Conservation (phyloP, 257 asterid genomes). For the Solanum medicagineum region DNA sequence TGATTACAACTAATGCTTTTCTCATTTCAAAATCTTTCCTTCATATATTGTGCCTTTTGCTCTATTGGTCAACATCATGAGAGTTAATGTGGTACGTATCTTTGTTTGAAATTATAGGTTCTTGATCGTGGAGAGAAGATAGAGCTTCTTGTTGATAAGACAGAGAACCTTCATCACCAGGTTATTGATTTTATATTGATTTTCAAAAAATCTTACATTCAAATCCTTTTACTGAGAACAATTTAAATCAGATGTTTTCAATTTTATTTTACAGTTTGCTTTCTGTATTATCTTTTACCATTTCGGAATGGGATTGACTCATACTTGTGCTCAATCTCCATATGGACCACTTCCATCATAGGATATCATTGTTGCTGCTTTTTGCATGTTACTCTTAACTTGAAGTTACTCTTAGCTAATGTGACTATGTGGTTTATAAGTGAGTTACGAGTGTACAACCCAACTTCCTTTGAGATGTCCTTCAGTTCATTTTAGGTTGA, state of each 20-base stretch:
- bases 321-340: background rate
- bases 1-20: background rate
- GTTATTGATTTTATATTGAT: conserved; percentile 4
- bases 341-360: background rate
- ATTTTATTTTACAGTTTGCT: background rate
- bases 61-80: background rate
- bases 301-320: background rate
- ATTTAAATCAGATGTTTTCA: background rate
- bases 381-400: background rate
- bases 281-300: background rate
- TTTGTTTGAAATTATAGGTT: conserved; percentile 37
- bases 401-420: background rate
- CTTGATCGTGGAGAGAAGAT: conserved; percentile 93
- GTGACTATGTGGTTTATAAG: background rate
- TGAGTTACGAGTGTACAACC: background rate
- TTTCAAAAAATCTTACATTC: background rate
- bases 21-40: background rate
- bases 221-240: background rate
- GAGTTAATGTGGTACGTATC: background rate
- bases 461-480: background rate
- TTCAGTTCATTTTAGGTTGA: background rate
- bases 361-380: background rate
- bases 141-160: conserved; percentile 86
- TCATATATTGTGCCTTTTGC: background rate
- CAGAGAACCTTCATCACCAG: conserved; percentile 85